Conservation (phyloP, 345 rosid genomes). For the Adansonia digitata region DNA sequence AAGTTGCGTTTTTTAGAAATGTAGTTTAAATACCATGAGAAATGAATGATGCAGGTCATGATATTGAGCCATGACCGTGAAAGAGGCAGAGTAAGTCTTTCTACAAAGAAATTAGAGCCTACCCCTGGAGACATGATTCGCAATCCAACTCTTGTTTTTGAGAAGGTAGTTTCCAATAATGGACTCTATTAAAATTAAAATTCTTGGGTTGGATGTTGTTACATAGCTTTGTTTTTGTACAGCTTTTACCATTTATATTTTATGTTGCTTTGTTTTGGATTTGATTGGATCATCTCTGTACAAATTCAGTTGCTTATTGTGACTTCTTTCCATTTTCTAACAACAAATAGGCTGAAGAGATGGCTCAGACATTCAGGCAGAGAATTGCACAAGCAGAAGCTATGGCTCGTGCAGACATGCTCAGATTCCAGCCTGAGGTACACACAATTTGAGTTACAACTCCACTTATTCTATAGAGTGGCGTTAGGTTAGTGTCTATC, state of each 20-base stretch:
- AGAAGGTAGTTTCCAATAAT: conserved; percentile 58
- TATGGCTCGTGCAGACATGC: conserved; percentile 99
- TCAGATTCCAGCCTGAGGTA: conserved; percentile 99
- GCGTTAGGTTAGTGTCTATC: neutral
- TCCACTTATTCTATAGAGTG: too few relatives aligned
- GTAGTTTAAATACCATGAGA: neutral
- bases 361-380: conserved; percentile 98
- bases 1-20: conserved; percentile 2
- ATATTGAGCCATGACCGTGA: conserved; percentile 96
- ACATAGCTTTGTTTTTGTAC: neutral
- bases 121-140: conserved; percentile 99
- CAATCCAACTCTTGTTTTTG: conserved; percentile 95
- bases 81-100: conserved; percentile 94
- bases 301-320: too few relatives aligned
- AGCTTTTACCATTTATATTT: neutral
- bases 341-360: conserved; percentile 99
- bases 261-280: too few relatives aligned
- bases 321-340: neutral
- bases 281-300: too few relatives aligned
- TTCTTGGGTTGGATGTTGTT: neutral
- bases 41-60: conserved; percentile 33
- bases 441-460: neutral
- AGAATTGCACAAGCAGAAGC: conserved; percentile 99
- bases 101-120: conserved; percentile 96
- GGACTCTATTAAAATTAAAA: neutral